Percentiles rank a stretch among this genome's conserved stretches.
Evolutionary conservation across 2,329 filamentous ascomycete species (phyloP).

Genomic region (Cytospora chrysosperma): DNA sequence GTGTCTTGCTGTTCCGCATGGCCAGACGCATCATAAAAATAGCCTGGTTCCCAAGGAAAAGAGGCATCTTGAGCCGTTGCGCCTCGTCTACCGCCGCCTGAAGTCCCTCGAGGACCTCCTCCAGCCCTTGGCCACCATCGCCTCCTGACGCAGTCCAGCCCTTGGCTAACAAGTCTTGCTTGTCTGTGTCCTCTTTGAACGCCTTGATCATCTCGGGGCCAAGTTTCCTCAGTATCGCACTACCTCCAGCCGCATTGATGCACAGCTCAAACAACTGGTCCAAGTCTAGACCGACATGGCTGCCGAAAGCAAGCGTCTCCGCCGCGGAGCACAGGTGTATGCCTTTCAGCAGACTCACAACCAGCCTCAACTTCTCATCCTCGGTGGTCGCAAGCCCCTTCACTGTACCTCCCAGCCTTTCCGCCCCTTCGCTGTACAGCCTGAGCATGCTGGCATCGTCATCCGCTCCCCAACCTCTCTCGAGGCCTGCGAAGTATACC

Average conservation of each 20-base stretch:
- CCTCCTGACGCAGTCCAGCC: conserved; percentile 24
- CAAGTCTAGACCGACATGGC: conserved; percentile 42
- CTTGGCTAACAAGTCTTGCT: conserved; percentile 26
- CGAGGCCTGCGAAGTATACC: conserved; percentile 59
- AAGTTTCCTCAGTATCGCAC: conserved; percentile 37
- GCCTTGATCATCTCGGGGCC: conserved; percentile 41
- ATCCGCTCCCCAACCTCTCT: conserved; percentile 51
- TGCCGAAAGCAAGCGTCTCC: conserved; percentile 44
- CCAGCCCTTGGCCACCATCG: conserved; percentile 28
- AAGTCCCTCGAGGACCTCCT: conserved; percentile 34
- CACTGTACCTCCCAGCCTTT: conserved; percentile 32
- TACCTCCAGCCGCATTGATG: conserved; percentile 46
- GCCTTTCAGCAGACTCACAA: conserved; percentile 41
- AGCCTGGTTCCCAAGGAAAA: conserved; percentile 42
- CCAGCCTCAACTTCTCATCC: conserved; percentile 39
- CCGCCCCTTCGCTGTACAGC: conserved; percentile 42
- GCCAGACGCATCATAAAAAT: conserved; percentile 35
- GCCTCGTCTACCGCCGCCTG: conserved; percentile 42
- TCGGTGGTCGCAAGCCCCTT: conserved; percentile 32
- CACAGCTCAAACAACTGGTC: conserved; percentile 47
- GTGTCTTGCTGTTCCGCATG: neutral
- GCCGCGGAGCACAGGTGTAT: conserved; percentile 45
- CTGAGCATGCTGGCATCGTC: conserved; percentile 46
- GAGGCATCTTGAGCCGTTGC: conserved; percentile 41
- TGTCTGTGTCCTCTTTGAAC: conserved; percentile 29